Conservation (phyloP, 768 basidiomycete species). For the Tephrocybe sp. region DNA sequence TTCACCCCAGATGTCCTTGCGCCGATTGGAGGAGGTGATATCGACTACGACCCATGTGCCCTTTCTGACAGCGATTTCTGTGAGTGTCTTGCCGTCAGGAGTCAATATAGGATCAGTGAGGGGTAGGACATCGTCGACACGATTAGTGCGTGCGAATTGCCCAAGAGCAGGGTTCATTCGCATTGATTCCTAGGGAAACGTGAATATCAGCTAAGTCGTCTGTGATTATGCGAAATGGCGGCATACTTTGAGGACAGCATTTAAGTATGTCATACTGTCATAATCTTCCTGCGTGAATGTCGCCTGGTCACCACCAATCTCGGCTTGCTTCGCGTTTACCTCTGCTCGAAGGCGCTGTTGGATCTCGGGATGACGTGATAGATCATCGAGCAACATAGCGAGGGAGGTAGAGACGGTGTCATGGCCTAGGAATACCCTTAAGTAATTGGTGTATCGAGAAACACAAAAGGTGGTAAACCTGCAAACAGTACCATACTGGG, state of each 20-base stretch:
- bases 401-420: constrained; percentile 7
- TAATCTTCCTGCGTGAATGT: constrained; percentile 7
- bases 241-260: constrained; percentile 5
- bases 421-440: not conserved
- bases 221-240: not conserved
- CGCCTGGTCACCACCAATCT: constrained; percentile 4
- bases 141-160: constrained; percentile 2
- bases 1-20: constrained; percentile 9
- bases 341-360: constrained; percentile 7
- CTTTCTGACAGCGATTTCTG: constrained; percentile 4
- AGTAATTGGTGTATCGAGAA: not conserved
- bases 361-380: not conserved
- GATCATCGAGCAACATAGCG: constrained; percentile 5
- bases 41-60: constrained; percentile 10
- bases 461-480: not conserved
- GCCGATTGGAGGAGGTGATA: constrained; percentile 6
- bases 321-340: constrained; percentile 7
- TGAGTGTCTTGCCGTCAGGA: not conserved
- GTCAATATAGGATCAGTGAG: not conserved
- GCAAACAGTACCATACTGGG: constrained; percentile 3
- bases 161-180: constrained; percentile 6
- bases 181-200: constrained; percentile 6
- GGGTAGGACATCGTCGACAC: constrained; percentile 5
- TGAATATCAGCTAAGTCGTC: not conserved
- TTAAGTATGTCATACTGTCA: constrained; percentile 4